Conservation (phyloP, 2,329 filamentous ascomycete species). For the Colletotrichum karsti region DNA sequence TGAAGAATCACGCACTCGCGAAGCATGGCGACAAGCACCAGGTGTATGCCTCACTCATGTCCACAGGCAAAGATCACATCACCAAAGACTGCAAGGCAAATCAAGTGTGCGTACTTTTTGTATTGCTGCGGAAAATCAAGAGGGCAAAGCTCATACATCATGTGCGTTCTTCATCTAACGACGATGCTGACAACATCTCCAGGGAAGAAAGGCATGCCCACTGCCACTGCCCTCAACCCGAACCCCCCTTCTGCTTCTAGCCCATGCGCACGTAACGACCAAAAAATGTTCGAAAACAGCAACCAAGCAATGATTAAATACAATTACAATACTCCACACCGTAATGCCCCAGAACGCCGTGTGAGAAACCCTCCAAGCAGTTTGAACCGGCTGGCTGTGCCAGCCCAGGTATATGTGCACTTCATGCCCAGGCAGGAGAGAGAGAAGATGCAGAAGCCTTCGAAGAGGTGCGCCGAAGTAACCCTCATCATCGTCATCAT, state of each 20-base stretch:
- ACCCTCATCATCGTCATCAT: conserved; percentile 15
- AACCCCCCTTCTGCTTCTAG: not conserved
- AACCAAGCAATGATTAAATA: conserved; percentile 21
- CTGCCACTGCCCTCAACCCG: conserved; percentile 8
- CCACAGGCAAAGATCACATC: too few species aligned
- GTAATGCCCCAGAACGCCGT: conserved; percentile 23
- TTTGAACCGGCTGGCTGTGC: conserved; percentile 15
- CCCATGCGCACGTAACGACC: not conserved
- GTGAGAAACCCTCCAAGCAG: conserved; percentile 6
- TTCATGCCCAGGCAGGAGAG: conserved; percentile 20
- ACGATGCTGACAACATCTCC: not conserved
- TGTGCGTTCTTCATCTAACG: not conserved
- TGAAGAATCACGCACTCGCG: too few species aligned
- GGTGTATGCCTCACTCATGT: too few species aligned
- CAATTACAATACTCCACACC: conserved; percentile 25
- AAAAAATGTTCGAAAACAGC: conserved; percentile 7
- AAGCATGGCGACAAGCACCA: too few species aligned
- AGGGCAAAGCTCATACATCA: conserved; percentile 9
- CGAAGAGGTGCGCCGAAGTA: conserved; percentile 1
- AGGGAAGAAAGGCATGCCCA: conserved; percentile 1
- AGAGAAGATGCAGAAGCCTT: conserved; percentile 21
- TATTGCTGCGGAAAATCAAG: conserved; percentile 20
- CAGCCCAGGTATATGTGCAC: conserved; percentile 27
- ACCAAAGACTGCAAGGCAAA: not conserved
- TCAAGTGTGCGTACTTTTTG: conserved; percentile 10